phyloP scores from a whole-genome alignment of 192 early-diverging fungal species.

The Podochytrium sp. region DNA sequence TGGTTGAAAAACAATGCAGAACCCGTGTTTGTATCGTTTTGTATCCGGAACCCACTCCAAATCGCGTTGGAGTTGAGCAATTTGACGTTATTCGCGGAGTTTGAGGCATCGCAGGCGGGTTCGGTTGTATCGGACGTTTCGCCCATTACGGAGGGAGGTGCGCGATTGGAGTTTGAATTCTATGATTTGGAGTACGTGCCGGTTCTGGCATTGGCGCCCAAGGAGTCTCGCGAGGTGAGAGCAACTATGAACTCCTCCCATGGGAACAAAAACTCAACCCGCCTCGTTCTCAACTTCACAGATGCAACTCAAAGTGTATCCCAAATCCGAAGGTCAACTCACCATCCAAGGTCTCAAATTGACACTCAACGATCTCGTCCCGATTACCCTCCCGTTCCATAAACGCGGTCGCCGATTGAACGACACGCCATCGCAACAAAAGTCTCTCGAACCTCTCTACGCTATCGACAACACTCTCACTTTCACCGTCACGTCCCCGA shows the following conservation, averaged over 20 bases:
- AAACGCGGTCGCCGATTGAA: conserved; percentile 75
- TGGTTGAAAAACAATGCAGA: conserved; percentile 48
- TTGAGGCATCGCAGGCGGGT: neutral
- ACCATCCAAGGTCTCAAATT: conserved; percentile 76
- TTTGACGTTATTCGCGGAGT: conserved; percentile 52
- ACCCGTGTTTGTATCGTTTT: conserved; percentile 68
- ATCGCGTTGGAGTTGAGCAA: conserved; percentile 69
- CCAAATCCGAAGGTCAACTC: conserved; percentile 76
- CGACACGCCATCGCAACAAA: conserved; percentile 72
- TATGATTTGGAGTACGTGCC: conserved; percentile 66
- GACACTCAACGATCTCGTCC: conserved; percentile 77
- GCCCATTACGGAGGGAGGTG: neutral
- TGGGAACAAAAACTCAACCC: too few species aligned
- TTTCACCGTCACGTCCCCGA: conserved; percentile 74
- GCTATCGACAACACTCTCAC: conserved; percentile 73
- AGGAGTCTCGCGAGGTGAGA: conserved; percentile 53
- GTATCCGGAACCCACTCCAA: conserved; percentile 73
- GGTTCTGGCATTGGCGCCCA: conserved; percentile 54
- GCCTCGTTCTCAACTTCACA: too few species aligned
- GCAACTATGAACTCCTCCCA: too few species aligned
- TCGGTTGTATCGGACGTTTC: neutral
- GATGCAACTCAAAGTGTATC: conserved; percentile 71
- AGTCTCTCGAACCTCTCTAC: conserved; percentile 47
- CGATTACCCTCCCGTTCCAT: conserved; percentile 66
- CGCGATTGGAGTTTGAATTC: conserved; percentile 23